Evolutionary conservation across 805 yeast genomes (phyloP).

Genomic region (Candida ascalaphidarum): DNA sequence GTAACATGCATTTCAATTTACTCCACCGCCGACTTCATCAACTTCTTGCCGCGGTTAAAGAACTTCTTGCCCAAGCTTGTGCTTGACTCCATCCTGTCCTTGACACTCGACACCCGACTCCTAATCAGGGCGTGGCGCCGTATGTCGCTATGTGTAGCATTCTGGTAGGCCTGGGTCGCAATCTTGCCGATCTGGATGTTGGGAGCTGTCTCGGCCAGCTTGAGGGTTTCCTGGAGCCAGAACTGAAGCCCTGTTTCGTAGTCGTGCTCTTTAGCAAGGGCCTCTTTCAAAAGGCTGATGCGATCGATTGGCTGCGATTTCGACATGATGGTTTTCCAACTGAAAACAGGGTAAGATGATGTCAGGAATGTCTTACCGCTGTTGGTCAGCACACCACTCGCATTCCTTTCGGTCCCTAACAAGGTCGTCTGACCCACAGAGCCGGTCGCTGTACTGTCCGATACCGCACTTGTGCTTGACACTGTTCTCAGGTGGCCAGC

Average conservation of each 20-base stretch:
- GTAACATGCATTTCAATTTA: too few species aligned
- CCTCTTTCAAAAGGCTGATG: conserved; percentile 32
- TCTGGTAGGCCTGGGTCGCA: conserved; percentile 59
- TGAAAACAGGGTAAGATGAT: conserved; percentile 22
- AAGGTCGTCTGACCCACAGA: conserved; percentile 1
- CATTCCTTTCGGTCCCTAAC: too few species aligned
- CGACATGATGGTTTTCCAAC: conserved; percentile 34
- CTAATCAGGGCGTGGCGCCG: conserved; percentile 32
- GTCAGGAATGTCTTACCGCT: not conserved
- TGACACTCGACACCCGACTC: conserved; percentile 48
- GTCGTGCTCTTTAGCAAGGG: conserved; percentile 30
- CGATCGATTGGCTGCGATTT: conserved; percentile 34
- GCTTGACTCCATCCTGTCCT: conserved; percentile 36
- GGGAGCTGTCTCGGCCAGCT: conserved; percentile 21
- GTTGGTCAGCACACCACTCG: too few species aligned
- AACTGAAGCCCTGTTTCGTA: conserved; percentile 50
- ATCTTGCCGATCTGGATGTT: conserved; percentile 40
- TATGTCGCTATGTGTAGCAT: conserved; percentile 49
- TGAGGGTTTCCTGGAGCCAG: conserved; percentile 46
- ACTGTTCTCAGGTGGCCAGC: not conserved
- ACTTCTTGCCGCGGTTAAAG: conserved; percentile 48
- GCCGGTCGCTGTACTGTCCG: not conserved
- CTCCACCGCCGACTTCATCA: conserved; percentile 12
- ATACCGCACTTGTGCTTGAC: not conserved
- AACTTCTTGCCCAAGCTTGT: conserved; percentile 46